phyloP scores from a whole-genome alignment of 1,284 basidiomycete genomes.

The Laetiporus sulphureus region DNA sequence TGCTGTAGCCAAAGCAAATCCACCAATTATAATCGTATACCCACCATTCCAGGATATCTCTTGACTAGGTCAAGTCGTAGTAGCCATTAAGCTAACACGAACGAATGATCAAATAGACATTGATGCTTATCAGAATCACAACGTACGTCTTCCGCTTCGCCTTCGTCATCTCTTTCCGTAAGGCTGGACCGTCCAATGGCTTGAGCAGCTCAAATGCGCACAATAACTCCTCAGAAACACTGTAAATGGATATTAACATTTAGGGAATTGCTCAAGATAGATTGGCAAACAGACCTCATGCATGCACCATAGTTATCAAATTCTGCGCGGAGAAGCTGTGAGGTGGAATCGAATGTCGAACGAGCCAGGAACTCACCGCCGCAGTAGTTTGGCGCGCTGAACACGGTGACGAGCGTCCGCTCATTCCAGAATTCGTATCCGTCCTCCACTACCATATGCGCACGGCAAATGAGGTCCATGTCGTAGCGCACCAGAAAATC shows the following conservation, averaged over 20 bases:
- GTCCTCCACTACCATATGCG: conserved; percentile 99
- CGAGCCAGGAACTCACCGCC: conserved; percentile 62
- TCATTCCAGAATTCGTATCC: conserved; percentile 99
- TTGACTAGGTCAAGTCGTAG: conserved; percentile 19
- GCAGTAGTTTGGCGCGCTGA: conserved; percentile 96
- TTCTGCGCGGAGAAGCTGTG: too few species aligned
- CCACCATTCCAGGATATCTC: conserved; percentile 11
- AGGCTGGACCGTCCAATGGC: conserved; percentile 89
- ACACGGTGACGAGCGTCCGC: conserved; percentile 95
- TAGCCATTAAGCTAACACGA: conserved; percentile 25
- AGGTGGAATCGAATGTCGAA: not conserved
- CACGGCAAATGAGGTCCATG: conserved; percentile 99
- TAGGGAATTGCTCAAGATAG: conserved; percentile 5
- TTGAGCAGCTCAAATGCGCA: conserved; percentile 98
- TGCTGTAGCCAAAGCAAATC: conserved; percentile 9
- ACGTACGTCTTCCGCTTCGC: conserved; percentile 91
- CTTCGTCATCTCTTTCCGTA: conserved; percentile 99
- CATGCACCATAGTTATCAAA: conserved; percentile 98
- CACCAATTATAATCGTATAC: conserved; percentile 26
- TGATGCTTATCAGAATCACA: too few species aligned
- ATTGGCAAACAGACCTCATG: conserved; percentile 56
- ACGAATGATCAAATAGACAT: too few species aligned
- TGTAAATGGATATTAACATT: conserved; percentile 28
- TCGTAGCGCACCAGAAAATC: conserved; percentile 91
- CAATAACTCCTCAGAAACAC: conserved; percentile 93